These are phyloP conservation scores for Chaetomium sp. DNA, from an alignment of 2,329 filamentous ascomycete species.

Conservation along the genomic window DNA sequence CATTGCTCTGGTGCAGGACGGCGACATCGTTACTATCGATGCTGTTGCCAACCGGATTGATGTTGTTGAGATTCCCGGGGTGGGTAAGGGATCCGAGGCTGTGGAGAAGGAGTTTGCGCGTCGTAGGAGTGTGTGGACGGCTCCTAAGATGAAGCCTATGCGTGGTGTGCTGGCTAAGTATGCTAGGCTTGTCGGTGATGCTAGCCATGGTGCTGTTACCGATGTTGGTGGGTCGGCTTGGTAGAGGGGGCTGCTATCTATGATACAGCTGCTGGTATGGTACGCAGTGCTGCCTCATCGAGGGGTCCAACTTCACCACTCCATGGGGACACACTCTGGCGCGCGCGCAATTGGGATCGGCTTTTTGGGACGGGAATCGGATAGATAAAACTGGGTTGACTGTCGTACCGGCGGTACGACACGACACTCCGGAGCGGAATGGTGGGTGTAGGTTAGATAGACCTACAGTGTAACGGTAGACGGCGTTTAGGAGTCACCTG, in stretches of 20 bases:
- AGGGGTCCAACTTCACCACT: too few relatives aligned
- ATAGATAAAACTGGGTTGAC: too few relatives aligned
- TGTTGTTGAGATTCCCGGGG: constrained; percentile 53
- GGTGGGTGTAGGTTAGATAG: too few relatives aligned
- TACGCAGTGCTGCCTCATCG: too few relatives aligned
- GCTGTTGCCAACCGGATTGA: constrained; percentile 73
- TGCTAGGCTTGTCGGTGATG: constrained; percentile 78
- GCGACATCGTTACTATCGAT: constrained; percentile 80
- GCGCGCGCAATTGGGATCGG: too few relatives aligned
- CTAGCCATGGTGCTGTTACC: constrained; percentile 84
- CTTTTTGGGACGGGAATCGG: too few relatives aligned
- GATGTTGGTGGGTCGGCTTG: constrained; percentile 42
- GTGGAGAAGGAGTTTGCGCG: constrained; percentile 47
- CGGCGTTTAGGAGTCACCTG: too few relatives aligned
- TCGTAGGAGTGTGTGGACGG: constrained; percentile 56
- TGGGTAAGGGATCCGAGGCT: constrained; percentile 8
- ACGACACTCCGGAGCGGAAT: too few relatives aligned
- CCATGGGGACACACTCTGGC: too few relatives aligned
- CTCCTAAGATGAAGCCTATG: constrained; percentile 65
- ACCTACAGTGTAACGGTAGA: too few relatives aligned
- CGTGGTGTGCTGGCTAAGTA: constrained; percentile 89
- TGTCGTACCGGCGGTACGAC: too few relatives aligned
- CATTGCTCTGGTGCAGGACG: constrained; percentile 73
- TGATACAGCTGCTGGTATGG: too few relatives aligned
- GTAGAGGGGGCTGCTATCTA: constrained; percentile 25